These are phyloP conservation scores for Peronospora farinosa DNA, from an alignment of 352 stramenopile species.

Conservation along the genomic window DNA sequence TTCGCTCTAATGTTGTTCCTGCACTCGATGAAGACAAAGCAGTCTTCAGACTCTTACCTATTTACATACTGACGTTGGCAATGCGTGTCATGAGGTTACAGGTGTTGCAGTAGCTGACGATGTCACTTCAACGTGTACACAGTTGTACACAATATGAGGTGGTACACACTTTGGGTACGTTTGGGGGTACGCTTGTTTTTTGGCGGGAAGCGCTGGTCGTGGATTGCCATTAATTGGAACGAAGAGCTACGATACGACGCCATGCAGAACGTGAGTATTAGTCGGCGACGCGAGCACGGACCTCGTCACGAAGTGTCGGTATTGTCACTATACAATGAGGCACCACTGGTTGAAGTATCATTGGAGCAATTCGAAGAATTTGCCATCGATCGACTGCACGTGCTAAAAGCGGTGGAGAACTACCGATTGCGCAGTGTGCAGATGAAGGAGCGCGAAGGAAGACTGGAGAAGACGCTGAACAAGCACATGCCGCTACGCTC, in stretches of 20 bases:
- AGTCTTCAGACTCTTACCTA: constrained; percentile 69
- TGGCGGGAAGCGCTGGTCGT: constrained; percentile 22
- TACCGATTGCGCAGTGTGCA: constrained; percentile 71
- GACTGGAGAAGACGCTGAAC: constrained; percentile 84
- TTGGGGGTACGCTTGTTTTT: constrained; percentile 13
- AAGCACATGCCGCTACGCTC: constrained; percentile 73
- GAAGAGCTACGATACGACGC: constrained; percentile 1
- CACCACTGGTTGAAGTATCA: constrained; percentile 91
- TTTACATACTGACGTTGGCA: constrained; percentile 81
- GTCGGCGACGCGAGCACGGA: constrained; percentile 44
- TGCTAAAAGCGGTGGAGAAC: constrained; percentile 85
- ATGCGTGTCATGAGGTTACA: constrained; percentile 88
- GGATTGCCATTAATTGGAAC: background rate
- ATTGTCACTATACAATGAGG: constrained; percentile 91
- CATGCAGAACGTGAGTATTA: constrained; percentile 85
- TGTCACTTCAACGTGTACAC: constrained; percentile 8
- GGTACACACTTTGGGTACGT: background rate
- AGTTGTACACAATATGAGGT: background rate
- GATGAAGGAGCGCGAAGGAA: constrained; percentile 60
- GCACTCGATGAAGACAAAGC: constrained; percentile 74
- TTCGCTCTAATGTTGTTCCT: constrained; percentile 67
- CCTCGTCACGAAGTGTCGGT: constrained; percentile 47
- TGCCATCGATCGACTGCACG: constrained; percentile 93
- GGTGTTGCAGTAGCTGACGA: constrained; percentile 6
- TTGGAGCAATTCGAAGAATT: constrained; percentile 98